phyloP scores from a whole-genome alignment of 2,329 filamentous ascomycete genomes.

The Ceratocystiopsis brevicomis region DNA sequence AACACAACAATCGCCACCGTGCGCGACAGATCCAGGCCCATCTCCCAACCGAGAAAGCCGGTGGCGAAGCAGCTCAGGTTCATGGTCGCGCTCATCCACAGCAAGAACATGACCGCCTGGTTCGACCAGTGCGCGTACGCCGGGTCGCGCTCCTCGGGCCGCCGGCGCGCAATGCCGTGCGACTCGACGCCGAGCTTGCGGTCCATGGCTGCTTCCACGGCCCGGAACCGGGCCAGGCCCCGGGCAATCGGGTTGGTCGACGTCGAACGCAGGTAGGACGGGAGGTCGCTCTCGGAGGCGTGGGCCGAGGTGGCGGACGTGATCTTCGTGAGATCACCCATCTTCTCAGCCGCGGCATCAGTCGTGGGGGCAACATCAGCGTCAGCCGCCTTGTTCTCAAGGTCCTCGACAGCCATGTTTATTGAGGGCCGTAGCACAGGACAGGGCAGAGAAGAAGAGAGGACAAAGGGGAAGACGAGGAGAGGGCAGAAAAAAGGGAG shows the following conservation, averaged over 20 bases:
- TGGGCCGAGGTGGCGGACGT: neutral
- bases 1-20: conserved; percentile 26
- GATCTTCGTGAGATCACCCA: neutral
- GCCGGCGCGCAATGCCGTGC: conserved; percentile 25
- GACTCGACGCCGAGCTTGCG: conserved; percentile 28
- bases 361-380: neutral
- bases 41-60: conserved; percentile 30
- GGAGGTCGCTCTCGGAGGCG: conserved; percentile 1
- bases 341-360: neutral
- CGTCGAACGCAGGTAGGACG: conserved; percentile 5
- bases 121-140: conserved; percentile 19
- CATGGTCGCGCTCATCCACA: conserved; percentile 33
- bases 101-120: conserved; percentile 28
- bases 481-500: neutral
- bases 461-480: neutral
- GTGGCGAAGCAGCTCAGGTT: conserved; percentile 32
- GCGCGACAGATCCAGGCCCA: conserved; percentile 26
- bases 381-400: conserved; percentile 7
- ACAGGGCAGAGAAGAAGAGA: neutral
- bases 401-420: conserved; percentile 4
- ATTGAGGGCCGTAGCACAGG: too few relatives aligned
- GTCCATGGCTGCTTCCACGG: conserved; percentile 25
- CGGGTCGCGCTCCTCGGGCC: conserved; percentile 23
- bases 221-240: conserved; percentile 19
- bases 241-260: conserved; percentile 8